Percentiles rank a stretch among this genome's conserved stretches.
phyloP scores from a whole-genome alignment of 1,284 basidiomycete species.

The Earliella scabrosa region DNA sequence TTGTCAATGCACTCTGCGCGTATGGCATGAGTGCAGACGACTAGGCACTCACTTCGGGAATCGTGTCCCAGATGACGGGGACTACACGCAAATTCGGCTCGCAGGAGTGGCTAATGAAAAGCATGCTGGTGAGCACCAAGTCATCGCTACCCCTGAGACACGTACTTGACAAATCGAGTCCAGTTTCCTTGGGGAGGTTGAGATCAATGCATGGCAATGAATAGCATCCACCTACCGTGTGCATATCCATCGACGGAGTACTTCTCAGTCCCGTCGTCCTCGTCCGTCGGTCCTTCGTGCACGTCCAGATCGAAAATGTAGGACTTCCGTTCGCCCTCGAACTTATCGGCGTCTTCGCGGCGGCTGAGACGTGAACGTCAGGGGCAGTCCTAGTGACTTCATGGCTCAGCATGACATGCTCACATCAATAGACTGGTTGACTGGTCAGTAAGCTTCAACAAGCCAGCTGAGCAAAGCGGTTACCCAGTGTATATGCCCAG shows the following conservation, averaged over 20 bases:
- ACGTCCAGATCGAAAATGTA: constrained; percentile 68
- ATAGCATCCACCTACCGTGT: constrained; percentile 42
- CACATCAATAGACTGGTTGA: constrained; percentile 31
- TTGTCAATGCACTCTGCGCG: not conserved
- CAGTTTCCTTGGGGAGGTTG: constrained; percentile 57
- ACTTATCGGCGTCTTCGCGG: constrained; percentile 42
- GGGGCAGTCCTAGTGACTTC: too few relatives aligned
- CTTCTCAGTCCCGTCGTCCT: constrained; percentile 37
- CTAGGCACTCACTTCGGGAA: constrained; percentile 49
- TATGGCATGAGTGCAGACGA: not conserved
- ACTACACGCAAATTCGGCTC: constrained; percentile 59
- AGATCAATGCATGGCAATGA: constrained; percentile 4
- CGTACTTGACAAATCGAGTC: constrained; percentile 74
- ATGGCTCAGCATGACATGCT: too few relatives aligned
- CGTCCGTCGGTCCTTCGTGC: constrained; percentile 42
- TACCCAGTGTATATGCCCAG: constrained; percentile 69
- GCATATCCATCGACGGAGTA: constrained; percentile 54
- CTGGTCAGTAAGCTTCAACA: not conserved
- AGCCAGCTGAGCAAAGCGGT: constrained; percentile 14
- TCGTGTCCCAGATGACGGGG: constrained; percentile 62
- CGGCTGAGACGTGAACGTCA: constrained; percentile 38
- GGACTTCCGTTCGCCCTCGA: constrained; percentile 38
- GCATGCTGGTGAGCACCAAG: not conserved
- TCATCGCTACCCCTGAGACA: constrained; percentile 4
- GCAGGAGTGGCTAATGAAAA: constrained; percentile 68